Conservation (phyloP, 345 rosid species). For the Nephelium lappaceum region DNA sequence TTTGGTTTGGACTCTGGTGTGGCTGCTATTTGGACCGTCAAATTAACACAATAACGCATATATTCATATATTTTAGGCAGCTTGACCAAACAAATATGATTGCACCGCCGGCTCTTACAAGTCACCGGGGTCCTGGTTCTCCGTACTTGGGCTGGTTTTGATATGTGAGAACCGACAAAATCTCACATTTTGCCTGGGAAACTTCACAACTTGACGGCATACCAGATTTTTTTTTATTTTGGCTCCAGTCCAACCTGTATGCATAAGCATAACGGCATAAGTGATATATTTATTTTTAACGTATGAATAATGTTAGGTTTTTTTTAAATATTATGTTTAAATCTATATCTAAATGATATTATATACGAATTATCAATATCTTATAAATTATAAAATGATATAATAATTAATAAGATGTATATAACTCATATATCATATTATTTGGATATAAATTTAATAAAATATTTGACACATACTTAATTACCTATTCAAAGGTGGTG, state of each 20-base stretch:
- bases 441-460: too few relatives aligned
- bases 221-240: slow-evolving; percentile 3
- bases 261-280: too few relatives aligned
- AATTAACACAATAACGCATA: too few relatives aligned
- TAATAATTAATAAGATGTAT: too few relatives aligned
- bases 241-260: background rate
- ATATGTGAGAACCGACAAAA: slow-evolving; percentile 21
- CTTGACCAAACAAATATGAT: slow-evolving; percentile 6
- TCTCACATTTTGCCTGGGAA: background rate
- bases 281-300: background rate
- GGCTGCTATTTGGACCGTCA: background rate
- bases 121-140: background rate
- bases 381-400: too few relatives aligned
- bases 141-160: background rate
- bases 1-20: background rate
- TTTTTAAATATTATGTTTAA: too few relatives aligned
- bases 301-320: too few relatives aligned
- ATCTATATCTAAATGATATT: too few relatives aligned
- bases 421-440: too few relatives aligned
- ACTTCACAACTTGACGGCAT: slow-evolving; percentile 10
- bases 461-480: too few relatives aligned
- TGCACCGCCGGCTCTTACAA: slow-evolving; percentile 18
- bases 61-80: background rate
- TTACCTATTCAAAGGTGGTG: too few relatives aligned
- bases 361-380: too few relatives aligned